Evolutionary conservation across 176 grass and related monocot species (phyloP).

Genomic region (Puccinellia tenuiflora): DNA sequence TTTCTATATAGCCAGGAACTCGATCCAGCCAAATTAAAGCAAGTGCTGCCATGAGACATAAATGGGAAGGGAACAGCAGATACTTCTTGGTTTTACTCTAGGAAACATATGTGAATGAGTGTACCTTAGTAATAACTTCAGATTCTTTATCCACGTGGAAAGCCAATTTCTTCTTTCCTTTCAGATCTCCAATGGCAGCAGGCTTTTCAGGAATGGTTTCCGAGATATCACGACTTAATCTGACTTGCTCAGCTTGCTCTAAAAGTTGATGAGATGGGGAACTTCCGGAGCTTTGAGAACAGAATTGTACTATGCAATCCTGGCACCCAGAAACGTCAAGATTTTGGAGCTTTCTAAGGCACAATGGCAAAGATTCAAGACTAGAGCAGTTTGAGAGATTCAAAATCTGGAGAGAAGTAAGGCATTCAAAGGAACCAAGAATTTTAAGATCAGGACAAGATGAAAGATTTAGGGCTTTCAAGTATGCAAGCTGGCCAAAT

Average conservation of each 20-base stretch:
- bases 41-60: background rate
- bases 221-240: constrained; percentile 17
- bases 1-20: background rate
- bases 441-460: constrained; percentile 41
- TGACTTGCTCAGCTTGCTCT: constrained; percentile 11
- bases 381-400: constrained; percentile 37
- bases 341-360: constrained; percentile 14
- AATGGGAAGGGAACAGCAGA: background rate
- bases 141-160: background rate
- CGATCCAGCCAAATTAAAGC: background rate
- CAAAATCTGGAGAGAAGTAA: constrained; percentile 35
- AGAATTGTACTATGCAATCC: constrained; percentile 19
- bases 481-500: constrained; percentile 27
- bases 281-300: constrained; percentile 4
- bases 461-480: constrained; percentile 31
- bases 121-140: constrained; percentile 23
- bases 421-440: constrained; percentile 10
- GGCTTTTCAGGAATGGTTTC: background rate
- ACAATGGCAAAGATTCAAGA: constrained; percentile 28
- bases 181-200: background rate
- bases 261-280: background rate
- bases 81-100: background rate
- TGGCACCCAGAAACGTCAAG: constrained; percentile 38
- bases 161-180: background rate
- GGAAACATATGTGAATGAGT: background rate